Percentiles rank a stretch among this genome's conserved stretches.
Evolutionary conservation across 2,329 filamentous ascomycete genomes (phyloP).

Genomic region (Fusarium pseudonygamai): DNA sequence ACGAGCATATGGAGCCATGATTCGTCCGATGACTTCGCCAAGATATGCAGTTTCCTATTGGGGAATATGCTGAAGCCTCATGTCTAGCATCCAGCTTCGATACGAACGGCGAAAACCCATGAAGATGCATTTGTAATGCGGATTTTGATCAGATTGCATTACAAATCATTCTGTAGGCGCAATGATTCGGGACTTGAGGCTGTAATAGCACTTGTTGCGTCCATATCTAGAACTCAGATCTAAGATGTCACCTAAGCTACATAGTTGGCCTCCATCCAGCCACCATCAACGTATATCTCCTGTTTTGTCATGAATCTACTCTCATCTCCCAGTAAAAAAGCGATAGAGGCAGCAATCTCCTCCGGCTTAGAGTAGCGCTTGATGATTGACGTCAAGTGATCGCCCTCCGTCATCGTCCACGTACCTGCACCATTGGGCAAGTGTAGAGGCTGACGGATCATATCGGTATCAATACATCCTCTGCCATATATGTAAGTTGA

Average conservation of each 20-base stretch:
- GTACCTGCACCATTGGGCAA: constrained; percentile 37
- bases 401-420: constrained; percentile 41
- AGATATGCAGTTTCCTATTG: constrained; percentile 3
- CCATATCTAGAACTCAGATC: too few relatives aligned
- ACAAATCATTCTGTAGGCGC: not conserved
- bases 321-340: constrained; percentile 46
- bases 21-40: not conserved
- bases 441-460: constrained; percentile 42
- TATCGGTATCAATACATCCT: constrained; percentile 44
- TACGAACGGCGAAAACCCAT: accelerated
- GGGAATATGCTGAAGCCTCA: not conserved
- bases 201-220: not conserved
- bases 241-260: constrained; percentile 1
- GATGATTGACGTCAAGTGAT: constrained; percentile 41
- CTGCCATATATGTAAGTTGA: not conserved
- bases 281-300: constrained; percentile 45
- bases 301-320: constrained; percentile 45
- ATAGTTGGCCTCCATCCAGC: constrained; percentile 42
- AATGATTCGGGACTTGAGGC: not conserved
- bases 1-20: too few relatives aligned
- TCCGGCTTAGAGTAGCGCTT: constrained; percentile 41
- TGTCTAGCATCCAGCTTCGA: accelerated
- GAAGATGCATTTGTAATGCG: not conserved
- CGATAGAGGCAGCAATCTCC: constrained; percentile 45
- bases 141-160: not conserved